phyloP scores from a whole-genome alignment of 805 yeast species.

The Cyberlindnera xishuangbannaensis region DNA sequence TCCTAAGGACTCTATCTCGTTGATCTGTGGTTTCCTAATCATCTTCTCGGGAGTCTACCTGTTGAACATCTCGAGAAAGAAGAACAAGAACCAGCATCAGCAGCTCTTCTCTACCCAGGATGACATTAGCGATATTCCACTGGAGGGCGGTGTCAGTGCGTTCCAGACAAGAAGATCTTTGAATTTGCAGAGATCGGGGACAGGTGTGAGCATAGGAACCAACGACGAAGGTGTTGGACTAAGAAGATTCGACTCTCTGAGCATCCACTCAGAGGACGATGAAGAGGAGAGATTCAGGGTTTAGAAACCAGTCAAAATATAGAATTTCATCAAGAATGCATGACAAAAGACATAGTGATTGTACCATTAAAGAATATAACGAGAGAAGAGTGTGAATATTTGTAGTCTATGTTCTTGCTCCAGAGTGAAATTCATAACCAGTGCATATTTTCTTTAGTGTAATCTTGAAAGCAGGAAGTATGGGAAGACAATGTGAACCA shows the following conservation, averaged over 20 bases:
- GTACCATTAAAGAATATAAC: too few species aligned
- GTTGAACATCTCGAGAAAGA: conserved; percentile 69
- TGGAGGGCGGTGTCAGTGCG: conserved; percentile 81
- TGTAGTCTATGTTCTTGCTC: too few species aligned
- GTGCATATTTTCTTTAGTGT: too few species aligned
- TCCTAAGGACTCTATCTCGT: conserved; percentile 71
- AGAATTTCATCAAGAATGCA: too few species aligned
- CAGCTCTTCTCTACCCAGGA: conserved; percentile 38
- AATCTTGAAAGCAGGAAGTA: too few species aligned
- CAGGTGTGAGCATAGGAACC: conserved; percentile 25
- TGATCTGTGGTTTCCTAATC: conserved; percentile 78
- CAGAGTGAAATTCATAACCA: too few species aligned
- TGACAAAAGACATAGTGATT: too few species aligned
- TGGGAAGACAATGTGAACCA: too few species aligned
- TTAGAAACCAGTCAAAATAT: too few species aligned
- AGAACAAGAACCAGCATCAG: conserved; percentile 39
- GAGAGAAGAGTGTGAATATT: too few species aligned
- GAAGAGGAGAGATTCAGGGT: conserved; percentile 32
- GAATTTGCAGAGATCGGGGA: conserved; percentile 46
- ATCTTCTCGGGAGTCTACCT: conserved; percentile 85
- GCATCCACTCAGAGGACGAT: conserved; percentile 28
- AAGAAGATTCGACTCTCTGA: conserved; percentile 59
- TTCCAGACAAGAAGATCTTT: conserved; percentile 72
- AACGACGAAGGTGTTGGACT: conserved; percentile 46
- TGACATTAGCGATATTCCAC: conserved; percentile 64